phyloP scores from a whole-genome alignment of 306 rosid species.

The Quercus mongolica region DNA sequence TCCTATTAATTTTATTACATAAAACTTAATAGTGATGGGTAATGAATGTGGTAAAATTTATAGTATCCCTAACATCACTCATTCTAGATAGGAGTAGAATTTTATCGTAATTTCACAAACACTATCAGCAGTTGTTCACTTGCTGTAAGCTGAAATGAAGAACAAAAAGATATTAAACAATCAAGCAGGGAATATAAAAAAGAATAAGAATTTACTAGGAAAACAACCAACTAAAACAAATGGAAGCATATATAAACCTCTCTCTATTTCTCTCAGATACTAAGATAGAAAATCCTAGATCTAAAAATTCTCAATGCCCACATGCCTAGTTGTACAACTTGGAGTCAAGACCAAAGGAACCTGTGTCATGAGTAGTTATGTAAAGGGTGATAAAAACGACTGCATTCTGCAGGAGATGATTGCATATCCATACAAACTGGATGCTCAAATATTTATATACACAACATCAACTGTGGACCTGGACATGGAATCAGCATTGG shows the following conservation, averaged over 20 bases:
- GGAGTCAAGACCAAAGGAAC: neutral
- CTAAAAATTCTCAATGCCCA: no score
- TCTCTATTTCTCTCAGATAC: no score
- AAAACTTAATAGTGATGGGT: no score
- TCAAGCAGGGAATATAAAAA: no score
- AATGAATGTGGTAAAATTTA: no score
- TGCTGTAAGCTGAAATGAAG: neutral
- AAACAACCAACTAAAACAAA: no score
- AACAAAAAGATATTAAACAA: neutral
- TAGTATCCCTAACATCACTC: no score
- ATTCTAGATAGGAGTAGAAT: no score
- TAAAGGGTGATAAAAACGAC: neutral
- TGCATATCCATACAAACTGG: conserved; percentile 75
- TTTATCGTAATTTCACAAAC: neutral
- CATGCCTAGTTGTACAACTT: neutral
- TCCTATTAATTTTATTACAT: no score
- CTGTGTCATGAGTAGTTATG: neutral
- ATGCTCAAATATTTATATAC: conserved; percentile 58
- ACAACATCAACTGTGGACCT: conserved; percentile 69
- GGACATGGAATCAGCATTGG: conserved; percentile 78
- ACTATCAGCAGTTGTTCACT: neutral
- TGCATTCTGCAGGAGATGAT: conserved; percentile 57
- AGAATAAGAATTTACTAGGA: no score
- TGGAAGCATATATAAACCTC: no score
- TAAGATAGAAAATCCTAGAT: no score